Conservation (phyloP, 768 basidiomycete species). For the Tulasnella sp. region DNA sequence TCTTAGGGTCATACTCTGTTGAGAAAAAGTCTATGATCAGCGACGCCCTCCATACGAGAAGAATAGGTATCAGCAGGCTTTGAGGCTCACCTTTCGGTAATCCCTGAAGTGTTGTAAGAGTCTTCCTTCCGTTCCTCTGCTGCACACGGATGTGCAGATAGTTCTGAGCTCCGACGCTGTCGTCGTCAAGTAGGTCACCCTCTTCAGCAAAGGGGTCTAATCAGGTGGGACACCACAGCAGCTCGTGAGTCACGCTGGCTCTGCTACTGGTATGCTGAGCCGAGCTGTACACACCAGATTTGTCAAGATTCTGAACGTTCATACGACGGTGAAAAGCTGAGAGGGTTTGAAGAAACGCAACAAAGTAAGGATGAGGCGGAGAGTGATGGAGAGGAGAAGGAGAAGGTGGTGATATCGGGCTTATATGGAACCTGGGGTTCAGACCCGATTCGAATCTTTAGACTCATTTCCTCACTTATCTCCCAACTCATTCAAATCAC, state of each 20-base stretch:
- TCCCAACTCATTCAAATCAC: too few species aligned
- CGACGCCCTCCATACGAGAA: background rate
- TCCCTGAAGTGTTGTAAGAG: slow-evolving; percentile 93
- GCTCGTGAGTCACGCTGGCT: background rate
- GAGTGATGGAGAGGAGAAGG: background rate
- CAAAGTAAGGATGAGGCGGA: background rate
- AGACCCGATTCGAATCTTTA: background rate
- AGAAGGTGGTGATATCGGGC: background rate
- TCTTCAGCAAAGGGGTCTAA: slow-evolving; percentile 95
- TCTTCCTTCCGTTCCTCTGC: slow-evolving; percentile 98
- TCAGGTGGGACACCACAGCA: background rate
- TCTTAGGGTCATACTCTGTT: slow-evolving; percentile 91
- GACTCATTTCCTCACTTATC: too few species aligned
- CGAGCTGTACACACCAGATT: slow-evolving; percentile 47
- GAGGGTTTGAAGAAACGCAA: too few species aligned
- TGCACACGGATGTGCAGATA: slow-evolving; percentile 96
- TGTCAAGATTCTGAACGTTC: slow-evolving; percentile 87
- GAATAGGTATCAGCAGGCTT: background rate
- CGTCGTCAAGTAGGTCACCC: slow-evolving; percentile 64
- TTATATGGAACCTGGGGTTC: background rate
- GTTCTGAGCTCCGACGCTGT: slow-evolving; percentile 74
- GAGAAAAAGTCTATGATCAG: background rate
- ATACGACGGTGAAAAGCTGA: slow-evolving; percentile 47
- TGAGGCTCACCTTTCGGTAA: slow-evolving; percentile 69
- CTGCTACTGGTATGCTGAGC: slow-evolving; percentile 19